These are phyloP conservation scores for Astragalus glycyphyllos DNA, from an alignment of 306 rosid species.

Conservation along the genomic window DNA sequence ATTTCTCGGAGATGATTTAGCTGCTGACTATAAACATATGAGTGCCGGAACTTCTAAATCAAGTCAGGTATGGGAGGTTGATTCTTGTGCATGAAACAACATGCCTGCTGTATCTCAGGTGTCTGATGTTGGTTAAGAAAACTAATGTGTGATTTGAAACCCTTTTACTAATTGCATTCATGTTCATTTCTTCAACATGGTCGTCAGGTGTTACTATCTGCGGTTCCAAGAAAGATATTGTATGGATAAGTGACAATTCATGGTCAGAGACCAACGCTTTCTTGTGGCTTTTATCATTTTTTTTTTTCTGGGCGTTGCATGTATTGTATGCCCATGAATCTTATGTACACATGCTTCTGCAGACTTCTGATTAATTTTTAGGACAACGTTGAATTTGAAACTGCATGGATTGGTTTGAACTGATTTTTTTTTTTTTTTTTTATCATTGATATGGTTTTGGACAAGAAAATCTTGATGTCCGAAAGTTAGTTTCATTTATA, in stretches of 20 bases:
- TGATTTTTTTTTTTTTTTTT: conserved; percentile 5
- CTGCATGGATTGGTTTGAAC: conserved; percentile 25
- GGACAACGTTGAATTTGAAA: conserved; percentile 44
- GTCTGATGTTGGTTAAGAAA: conserved; percentile 60
- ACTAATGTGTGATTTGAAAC: conserved; percentile 51
- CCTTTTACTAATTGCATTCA: conserved; percentile 33
- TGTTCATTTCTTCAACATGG: conserved; percentile 42
- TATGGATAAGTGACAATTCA: conserved; percentile 37
- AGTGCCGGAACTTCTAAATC: conserved; percentile 52
- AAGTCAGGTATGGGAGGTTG: conserved; percentile 58
- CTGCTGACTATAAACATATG: conserved; percentile 53
- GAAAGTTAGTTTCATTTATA: not conserved
- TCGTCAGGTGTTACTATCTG: conserved; percentile 32
- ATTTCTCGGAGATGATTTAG: conserved; percentile 60
- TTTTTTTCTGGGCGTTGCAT: conserved; percentile 39
- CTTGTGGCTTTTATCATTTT: conserved; percentile 42
- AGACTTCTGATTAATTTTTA: conserved; percentile 45
- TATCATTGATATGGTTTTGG: conserved; percentile 17
- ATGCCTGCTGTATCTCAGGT: conserved; percentile 67
- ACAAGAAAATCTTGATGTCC: conserved; percentile 1
- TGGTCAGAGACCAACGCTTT: conserved; percentile 39
- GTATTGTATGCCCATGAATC: conserved; percentile 47
- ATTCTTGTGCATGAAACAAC: conserved; percentile 65
- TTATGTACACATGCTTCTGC: conserved; percentile 47
- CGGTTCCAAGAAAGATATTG: conserved; percentile 35